These are phyloP conservation scores for Melampsora americana DNA, from an alignment of 1,284 basidiomycete genomes.

Conservation along the genomic window DNA sequence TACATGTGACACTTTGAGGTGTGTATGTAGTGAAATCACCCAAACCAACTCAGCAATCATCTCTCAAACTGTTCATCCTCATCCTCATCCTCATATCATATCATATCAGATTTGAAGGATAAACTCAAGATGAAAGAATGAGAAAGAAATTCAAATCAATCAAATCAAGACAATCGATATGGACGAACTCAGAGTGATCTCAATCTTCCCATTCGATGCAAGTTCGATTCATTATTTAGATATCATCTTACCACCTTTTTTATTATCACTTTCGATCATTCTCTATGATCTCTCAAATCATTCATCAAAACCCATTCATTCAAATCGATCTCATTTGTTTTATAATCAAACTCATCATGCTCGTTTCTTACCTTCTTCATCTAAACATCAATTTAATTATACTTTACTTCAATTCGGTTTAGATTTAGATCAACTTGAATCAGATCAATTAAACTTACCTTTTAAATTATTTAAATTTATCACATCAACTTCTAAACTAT, in stretches of 20 bases:
- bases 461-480: slow-evolving; percentile 11
- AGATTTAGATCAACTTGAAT: slow-evolving; percentile 63
- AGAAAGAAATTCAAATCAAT: too few species aligned
- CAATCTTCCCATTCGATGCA: slow-evolving; percentile 14
- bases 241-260: slow-evolving; percentile 22
- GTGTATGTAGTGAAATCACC: too few species aligned
- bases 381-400: slow-evolving; percentile 65
- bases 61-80: too few species aligned
- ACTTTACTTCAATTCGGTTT: slow-evolving; percentile 64
- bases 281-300: background rate
- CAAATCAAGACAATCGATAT: background rate
- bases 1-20: too few species aligned
- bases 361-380: slow-evolving; percentile 61
- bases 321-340: slow-evolving; percentile 58
- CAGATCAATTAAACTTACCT: slow-evolving; percentile 59
- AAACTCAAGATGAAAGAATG: too few species aligned
- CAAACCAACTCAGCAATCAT: too few species aligned
- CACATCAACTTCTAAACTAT: background rate
- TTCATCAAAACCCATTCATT: background rate
- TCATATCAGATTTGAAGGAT: too few species aligned
- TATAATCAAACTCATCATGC: slow-evolving; percentile 62
- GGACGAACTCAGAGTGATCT: background rate
- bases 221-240: slow-evolving; percentile 11
- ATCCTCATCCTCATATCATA: too few species aligned
- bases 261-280: slow-evolving; percentile 3